A percentile compares a stretch with the other conserved stretches of the same genome.
Evolutionary conservation across 768 basidiomycete species (phyloP).

Genomic region (Botryobasidium botryosum): DNA sequence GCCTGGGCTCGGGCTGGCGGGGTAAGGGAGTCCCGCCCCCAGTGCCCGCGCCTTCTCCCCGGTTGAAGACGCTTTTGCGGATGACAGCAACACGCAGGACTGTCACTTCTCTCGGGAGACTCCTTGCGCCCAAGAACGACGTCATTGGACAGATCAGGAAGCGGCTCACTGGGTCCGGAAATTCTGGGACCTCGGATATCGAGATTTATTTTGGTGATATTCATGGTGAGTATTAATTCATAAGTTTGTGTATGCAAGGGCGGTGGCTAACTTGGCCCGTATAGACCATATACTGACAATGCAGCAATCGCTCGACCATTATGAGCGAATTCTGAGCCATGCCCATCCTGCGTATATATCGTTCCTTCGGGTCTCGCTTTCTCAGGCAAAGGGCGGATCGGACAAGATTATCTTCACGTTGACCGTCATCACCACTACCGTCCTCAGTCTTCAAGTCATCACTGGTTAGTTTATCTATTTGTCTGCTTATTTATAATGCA

Average conservation of each 20-base stretch:
- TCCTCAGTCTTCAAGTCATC: constrained; percentile 43
- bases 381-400: constrained; percentile 39
- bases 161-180: constrained; percentile 37
- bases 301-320: constrained; percentile 68
- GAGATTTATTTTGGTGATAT: constrained; percentile 83
- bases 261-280: neutral
- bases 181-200: constrained; percentile 31
- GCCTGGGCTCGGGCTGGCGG: too few species aligned
- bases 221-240: constrained; percentile 41
- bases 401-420: constrained; percentile 53
- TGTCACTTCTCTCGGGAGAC: constrained; percentile 58
- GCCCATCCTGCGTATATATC: constrained; percentile 76
- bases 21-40: too few species aligned
- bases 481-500: too few species aligned
- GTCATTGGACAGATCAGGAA: constrained; percentile 69
- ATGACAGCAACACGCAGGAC: constrained; percentile 67
- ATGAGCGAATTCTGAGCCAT: constrained; percentile 76
- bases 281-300: constrained; percentile 80
- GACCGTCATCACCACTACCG: constrained; percentile 46
- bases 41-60: too few species aligned
- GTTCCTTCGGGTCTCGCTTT: constrained; percentile 48
- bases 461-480: constrained; percentile 17
- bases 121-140: constrained; percentile 67
- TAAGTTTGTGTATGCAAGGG: neutral
- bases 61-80: constrained; percentile 39